Base-by-base conservation (phyloP, 2,329 filamentous ascomycete genomes). In the Aureobasidium sp. region DNA sequence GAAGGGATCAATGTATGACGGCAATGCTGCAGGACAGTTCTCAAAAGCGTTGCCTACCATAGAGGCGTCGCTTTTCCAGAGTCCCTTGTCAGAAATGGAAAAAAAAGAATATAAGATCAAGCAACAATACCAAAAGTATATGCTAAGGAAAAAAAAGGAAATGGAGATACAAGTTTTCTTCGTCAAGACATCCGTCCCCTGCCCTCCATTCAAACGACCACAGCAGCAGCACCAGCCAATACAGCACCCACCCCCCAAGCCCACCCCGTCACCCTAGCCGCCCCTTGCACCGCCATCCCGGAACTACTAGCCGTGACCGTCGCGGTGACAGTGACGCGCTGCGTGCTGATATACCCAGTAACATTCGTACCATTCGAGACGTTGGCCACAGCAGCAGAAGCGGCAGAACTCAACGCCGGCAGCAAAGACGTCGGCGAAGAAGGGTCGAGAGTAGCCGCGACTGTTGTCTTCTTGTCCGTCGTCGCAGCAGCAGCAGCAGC, bases 161-260 rank as follows among this genome's bases (percentile, higher is more conserved):
- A n/a, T n/a, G n/a, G n/a, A n/a, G n/a, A n/a, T n/a, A n/a, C n/a
- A n/a, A n/a, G n/a, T n/a, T n/a, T n/a, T n/a, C n/a, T n/a, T n/a
- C n/a, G n/a, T n/a, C n/a, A n/a, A n/a, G n/a, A n/a, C n/a, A n/a
- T n/a, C n/a, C n/a, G n/a, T n/a, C n/a, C n/a, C n/a, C n/a, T n/a
- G n/a, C n/a, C 32, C 32, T 16, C 32, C 7, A 12, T n/a, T 41
- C 37, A 51, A 10, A 51, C 47, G 14, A 41, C 37, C 8, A 30
- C 37, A 10, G 29, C 48, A 41, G 37, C 48, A 40, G 48, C 48
- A 24, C 37, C 48, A 12, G 27, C 48, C 6, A 41, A 17, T 14
- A 51, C 8, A 17, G 37, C 48, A 17, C 48, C 48, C 6, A 51
- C 10, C 5, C 48, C 45, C 48, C 35, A 51, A 24, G 37, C 37